Base-by-base conservation (phyloP, 495 filamentous ascomycete genomes). In the Rhypophila decipiens region DNA sequence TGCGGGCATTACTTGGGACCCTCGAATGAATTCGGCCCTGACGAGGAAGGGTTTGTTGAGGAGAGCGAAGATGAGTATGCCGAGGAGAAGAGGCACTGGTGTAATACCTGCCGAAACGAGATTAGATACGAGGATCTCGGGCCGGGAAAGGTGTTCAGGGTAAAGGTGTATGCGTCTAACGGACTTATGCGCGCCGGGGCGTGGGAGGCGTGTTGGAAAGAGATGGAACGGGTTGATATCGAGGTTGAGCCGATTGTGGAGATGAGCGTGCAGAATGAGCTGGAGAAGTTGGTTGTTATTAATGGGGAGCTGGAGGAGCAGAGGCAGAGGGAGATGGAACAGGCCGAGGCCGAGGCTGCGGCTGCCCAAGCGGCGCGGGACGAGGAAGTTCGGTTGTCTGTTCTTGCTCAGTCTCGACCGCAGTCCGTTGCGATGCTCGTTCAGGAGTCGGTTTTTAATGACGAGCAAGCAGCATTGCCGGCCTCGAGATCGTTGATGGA, bases 141-240 rank as follows among this genome's bases (percentile, higher is more conserved):
- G 7, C 27, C 57, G 0, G 63, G 47, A 23, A 80, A 78, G 55
- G 77, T 86, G 40, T 97, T 88, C 78, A 81, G 90, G 42, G 73
- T 98, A 52, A 86, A 86, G 55, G 82, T 97, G 11, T 98, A 88
- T 50, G 93, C 93, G 2, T 86, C 87, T 2, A 98, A 97, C 64
- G 93, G 93, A 0, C 69, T 97, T 43, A 91, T 98, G 87, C 77
- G 82, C 35, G 82, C 88, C 11, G 89, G 88, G 2, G 90, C 93
- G 0, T 98, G 93, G 93, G 82, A 82, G 22, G 88, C 89, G 13
- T 90, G 86, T 24, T 98, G 93, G 93, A 83, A 77, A 45, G 90
- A 96, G 61, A 98, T 98, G 93, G 93, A 98, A 65, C 78, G 90
- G 24, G 87, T 97, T 7, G 93, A 98, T 65, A 86, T 94, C 1